Evolutionary conservation across 1,284 basidiomycete genomes (phyloP), one percentile per base, ranked within the genome.

Genomic region (Puccinia horiana): DNA sequence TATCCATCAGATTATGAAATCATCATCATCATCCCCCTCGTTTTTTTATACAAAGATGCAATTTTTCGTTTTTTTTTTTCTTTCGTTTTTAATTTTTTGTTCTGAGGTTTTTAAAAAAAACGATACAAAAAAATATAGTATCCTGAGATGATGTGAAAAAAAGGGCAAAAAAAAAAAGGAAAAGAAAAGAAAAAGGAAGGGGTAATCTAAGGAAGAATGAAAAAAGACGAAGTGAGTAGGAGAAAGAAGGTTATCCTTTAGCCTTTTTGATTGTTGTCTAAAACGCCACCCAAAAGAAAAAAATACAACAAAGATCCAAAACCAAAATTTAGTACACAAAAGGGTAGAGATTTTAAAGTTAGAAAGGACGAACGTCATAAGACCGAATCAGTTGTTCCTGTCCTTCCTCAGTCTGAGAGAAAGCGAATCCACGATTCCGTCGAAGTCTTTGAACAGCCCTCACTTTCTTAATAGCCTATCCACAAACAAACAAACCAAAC

Each of bases 361-460:
- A 65, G 26, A 26, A 69, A 69, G 35, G 8, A 67, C 80, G 44
- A 20, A 82, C 80, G 72, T 86, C 86, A 84, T 86, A 86, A 37
- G 83, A 83, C 18, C 86, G 83, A 49, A 86, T 86, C 72, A 86
- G 84, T 35, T 85, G 84, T 82, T 86, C 86, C 77, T 86, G 86
- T 2, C 84, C 84, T 35, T 85, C 85, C 79, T 86, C 86, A 32
- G 86, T 86, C 88, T 98, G 95, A 86, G 93, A 94, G 89, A 98
- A 98, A 0, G 96, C 95, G 86, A 98, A 98, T 0, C 95, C 95
- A 82, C 96, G 91, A 85, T 94, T 96, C 83, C 93, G 90, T 29
- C 95, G 91, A 93, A 98, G 94, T 61, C 95, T 92, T 86, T 98
- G 96, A 0, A 95, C 93, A 0, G 95, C 96, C 47, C 96, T 92